Evolutionary conservation across 257 asterid species (phyloP), one percentile per base, ranked within the genome.

Genomic region (Ophiorrhiza pumila): DNA sequence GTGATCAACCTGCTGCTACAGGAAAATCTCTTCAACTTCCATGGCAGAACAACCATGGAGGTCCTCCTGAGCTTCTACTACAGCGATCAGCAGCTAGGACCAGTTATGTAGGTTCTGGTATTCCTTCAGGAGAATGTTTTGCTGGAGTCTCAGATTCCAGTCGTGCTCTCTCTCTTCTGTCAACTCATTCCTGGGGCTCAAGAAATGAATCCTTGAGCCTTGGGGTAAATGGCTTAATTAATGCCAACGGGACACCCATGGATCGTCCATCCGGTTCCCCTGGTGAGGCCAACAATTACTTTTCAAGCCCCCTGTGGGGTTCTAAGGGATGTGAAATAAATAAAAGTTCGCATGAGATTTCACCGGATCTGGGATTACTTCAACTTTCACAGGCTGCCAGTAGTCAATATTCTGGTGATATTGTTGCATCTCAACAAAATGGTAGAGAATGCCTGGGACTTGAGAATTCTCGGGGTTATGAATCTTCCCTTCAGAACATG

Each of bases 151-250:
- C 90, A 0, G 87, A 80, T 78, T 86, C 93, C 81, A 75, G 71
- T 76, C 77, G 82, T 81, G 98, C 96, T 93, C 98, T 87, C 98
- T 93, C 96, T 93, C 98, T 93, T 91, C 97, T 89, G 97, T 93
- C 98, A 93, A 93, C 80, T 70, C 92, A 87, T 63, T 85, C 93
- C 52, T 93, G 96, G 96, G 81, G 73, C 83, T 81, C 93, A 45
- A 84, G 90, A 79, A 72, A 71, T 87, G 91, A 74, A 23, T 69
- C 89, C 67, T 75, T 79, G 52, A 83, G 83, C 80, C 88, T 82
- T 46, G 95, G 82, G 80, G 73, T 75, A 9, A 83, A 80, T 76
- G 74, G 60, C 58, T 69, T 76, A 56, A 81, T 81, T 31, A 79
- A 73, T 41, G 31, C 82, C 74, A 55, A 69, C 70, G 85, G 81